These are phyloP conservation scores for Mentha longifolia DNA, from an alignment of 257 asterid species.

Conservation along the genomic window DNA sequence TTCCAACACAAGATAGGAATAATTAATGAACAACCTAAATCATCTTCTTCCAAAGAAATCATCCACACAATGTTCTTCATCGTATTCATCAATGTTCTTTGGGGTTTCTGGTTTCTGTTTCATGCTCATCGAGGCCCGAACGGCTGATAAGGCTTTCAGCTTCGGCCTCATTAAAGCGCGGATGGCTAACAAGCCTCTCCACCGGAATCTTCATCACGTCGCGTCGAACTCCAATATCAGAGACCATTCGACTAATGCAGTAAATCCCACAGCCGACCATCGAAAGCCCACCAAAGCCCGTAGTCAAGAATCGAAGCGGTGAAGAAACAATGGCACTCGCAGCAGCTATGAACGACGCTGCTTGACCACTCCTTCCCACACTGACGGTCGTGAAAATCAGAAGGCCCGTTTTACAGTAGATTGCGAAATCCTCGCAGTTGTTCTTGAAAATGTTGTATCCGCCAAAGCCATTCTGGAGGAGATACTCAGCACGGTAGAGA, in stretches of 20 bases:
- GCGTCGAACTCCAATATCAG: conserved; percentile 83
- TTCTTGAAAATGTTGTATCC: conserved; percentile 66
- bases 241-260: conserved; percentile 62
- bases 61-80: too few relatives aligned
- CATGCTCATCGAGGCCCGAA: conserved; percentile 34
- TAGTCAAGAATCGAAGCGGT: conserved; percentile 78
- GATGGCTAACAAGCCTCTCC: conserved; percentile 62
- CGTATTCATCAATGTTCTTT: conserved; percentile 34
- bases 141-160: conserved; percentile 36
- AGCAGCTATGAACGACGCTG: conserved; percentile 70
- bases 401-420: conserved; percentile 91
- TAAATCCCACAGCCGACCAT: conserved; percentile 71
- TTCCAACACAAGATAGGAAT: too few relatives aligned
- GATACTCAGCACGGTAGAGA: conserved; percentile 70
- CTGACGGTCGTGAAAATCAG: conserved; percentile 57
- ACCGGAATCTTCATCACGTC: conserved; percentile 80
- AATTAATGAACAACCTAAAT: too few relatives aligned
- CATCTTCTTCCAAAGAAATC: too few relatives aligned
- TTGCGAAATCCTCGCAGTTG: conserved; percentile 92
- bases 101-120: background rate
- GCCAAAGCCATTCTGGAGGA: conserved; percentile 85
- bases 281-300: conserved; percentile 60
- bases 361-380: conserved; percentile 88
- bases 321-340: conserved; percentile 63
- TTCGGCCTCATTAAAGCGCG: conserved; percentile 39